phyloP scores from a whole-genome alignment of 768 basidiomycete genomes.

The Crucibulum laeve region DNA sequence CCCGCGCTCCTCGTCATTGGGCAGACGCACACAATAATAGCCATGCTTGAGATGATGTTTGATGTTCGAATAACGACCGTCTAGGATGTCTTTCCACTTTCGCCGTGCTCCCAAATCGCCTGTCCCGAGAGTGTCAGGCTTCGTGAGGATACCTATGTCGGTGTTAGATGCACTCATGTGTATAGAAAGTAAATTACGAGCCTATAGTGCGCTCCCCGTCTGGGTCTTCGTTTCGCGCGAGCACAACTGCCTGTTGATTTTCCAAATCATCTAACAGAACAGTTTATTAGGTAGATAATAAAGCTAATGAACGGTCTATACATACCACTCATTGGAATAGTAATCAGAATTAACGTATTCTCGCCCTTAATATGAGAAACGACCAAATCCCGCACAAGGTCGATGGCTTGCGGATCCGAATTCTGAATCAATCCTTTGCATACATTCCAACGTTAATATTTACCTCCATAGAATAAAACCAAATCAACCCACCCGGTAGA shows the following conservation, averaged over 20 bases:
- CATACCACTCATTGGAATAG: constrained; percentile 62
- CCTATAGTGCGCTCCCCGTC: constrained; percentile 61
- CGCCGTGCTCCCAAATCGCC: constrained; percentile 37
- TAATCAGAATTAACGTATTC: constrained; percentile 61
- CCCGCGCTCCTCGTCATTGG: constrained; percentile 51
- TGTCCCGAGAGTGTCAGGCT: constrained; percentile 50
- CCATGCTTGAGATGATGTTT: constrained; percentile 45
- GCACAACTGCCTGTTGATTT: constrained; percentile 51
- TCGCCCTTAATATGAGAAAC: constrained; percentile 36
- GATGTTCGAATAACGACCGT: too few species aligned
- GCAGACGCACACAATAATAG: constrained; percentile 67
- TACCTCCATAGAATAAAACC: constrained; percentile 11
- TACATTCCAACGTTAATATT: constrained; percentile 7
- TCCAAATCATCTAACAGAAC: constrained; percentile 55
- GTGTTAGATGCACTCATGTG: neutral
- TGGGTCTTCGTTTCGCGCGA: constrained; percentile 52
- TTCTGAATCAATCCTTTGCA: constrained; percentile 56
- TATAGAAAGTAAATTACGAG: neutral
- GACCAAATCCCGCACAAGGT: constrained; percentile 44
- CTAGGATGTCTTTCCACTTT: constrained; percentile 48
- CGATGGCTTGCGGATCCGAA: constrained; percentile 29
- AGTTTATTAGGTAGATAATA: neutral
- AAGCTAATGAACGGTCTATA: neutral
- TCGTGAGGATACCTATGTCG: constrained; percentile 61
- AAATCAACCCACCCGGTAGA: constrained; percentile 38